These are phyloP conservation scores for Cajanus cajan DNA, from an alignment of 306 rosid genomes.

Conservation along the genomic window DNA sequence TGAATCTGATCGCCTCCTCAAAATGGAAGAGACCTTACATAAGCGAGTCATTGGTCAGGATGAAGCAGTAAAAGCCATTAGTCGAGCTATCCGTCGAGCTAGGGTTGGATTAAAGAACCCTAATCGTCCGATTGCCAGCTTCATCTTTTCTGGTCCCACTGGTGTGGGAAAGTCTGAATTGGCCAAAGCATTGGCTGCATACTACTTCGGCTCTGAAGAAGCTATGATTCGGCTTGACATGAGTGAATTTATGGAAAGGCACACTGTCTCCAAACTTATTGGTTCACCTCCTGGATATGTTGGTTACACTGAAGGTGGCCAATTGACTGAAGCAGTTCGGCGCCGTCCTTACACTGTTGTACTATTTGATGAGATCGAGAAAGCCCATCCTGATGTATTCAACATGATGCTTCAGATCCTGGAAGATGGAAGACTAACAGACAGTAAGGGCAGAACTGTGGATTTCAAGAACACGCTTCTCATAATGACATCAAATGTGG, in stretches of 20 bases:
- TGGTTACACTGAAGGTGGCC: conserved; percentile 99
- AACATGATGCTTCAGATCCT: conserved; percentile 99
- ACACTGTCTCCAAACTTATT: conserved; percentile 92
- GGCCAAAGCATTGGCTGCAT: conserved; percentile 94
- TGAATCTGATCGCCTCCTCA: conserved; percentile 96
- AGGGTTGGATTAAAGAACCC: conserved; percentile 97
- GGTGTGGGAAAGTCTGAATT: conserved; percentile 99
- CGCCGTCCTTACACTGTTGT: conserved; percentile 97
- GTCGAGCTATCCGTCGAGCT: conserved; percentile 94
- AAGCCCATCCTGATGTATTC: conserved; percentile 97
- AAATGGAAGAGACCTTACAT: conserved; percentile 96
- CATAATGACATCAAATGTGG: conserved; percentile 95
- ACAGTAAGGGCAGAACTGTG: conserved; percentile 94
- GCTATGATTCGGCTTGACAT: conserved; percentile 99
- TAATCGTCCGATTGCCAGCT: conserved; percentile 96
- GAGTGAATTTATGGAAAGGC: conserved; percentile 99
- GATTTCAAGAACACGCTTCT: conserved; percentile 95
- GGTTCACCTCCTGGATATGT: conserved; percentile 99
- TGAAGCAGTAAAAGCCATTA: conserved; percentile 96
- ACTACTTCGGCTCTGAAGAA: conserved; percentile 95
- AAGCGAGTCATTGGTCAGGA: conserved; percentile 88
- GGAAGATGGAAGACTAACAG: conserved; percentile 93
- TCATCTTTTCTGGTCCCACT: conserved; percentile 98
- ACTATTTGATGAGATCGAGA: conserved; percentile 94
- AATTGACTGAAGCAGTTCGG: conserved; percentile 92